Evolutionary conservation across 345 rosid genomes (phyloP), one percentile per base, ranked within the genome.

Genomic region (Viola odorata): DNA sequence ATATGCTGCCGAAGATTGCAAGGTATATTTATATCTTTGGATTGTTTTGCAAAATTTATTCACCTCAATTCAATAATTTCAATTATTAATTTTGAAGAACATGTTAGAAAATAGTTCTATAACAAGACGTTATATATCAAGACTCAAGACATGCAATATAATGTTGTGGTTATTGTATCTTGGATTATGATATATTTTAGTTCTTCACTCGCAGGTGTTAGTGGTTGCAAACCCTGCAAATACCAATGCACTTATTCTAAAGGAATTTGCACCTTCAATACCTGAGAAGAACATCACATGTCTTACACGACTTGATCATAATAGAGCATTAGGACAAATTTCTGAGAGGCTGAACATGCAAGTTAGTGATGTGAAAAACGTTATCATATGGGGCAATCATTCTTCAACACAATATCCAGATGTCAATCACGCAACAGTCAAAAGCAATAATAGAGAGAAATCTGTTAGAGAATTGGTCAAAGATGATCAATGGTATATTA

Each of bases 321-420:
- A 85, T 73, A 76, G 96, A 71, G 91, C 95, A 62, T 70, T 84
- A 37, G 89, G 84, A 49, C 86, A 74, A 60, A 75, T 91, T 71
- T 79, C 96, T 1, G 89, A 84, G 62, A 84, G 69, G 73, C 72
- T 91, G 23, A 55, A 75, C 51, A 83, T 80, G 67, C 78, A 76
- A 0, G 86, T 84, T 14, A 65, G 77, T 42, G 80, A 82, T 17
- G 86, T 89, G 52, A 91, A 81, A 73, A 91, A 91, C 41, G 82
- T 81, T 3, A 77, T 84, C 61, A 73, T 91, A 13, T 89, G 96
- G 94, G 96, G 96, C 12, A 88, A 88, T 68, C 98, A 91, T 69
- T 91, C 91, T n/a, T 83, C 95, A 16, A 86, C 96, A 50, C 98
- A 88, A 42, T 86, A 86, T 64, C 98, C 98, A 17, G 98, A 91